Evolutionary conservation across 2,329 filamentous ascomycete species (phyloP), one percentile per base, ranked within the genome.

Genomic region (Colletotrichum caudatum): DNA sequence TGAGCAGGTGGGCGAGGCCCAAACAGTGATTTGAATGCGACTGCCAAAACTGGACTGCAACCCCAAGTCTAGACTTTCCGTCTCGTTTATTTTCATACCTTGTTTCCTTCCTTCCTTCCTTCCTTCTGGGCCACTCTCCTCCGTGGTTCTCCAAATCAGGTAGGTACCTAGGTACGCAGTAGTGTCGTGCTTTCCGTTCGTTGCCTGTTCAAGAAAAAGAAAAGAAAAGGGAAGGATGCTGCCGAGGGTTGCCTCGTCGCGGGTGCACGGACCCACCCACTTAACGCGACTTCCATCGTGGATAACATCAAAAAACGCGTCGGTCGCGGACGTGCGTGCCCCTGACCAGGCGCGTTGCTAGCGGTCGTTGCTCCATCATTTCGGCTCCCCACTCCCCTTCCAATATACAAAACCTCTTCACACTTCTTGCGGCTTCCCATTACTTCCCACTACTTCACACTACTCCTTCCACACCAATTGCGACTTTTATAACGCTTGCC

Each of bases 401-500:
- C 53, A 63, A 54, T 69, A 23, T 69, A 71, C 69, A 71, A 71
- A 71, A 69, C 65, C 69, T 71, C 59, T 60, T 67, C 68, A 50
- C 50, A 41, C 48, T 39, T 58, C 64, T n/a, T 68, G 59, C 51
- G 46, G 50, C 68, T 71, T 68, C 64, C 59, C 39, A 26, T n/a
- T 1, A 39, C 16, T 51, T 39, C n/a, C 26, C 39, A 18, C 48
- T 56, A 39, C 16, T 51, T 39, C 16, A 39, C 39, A 23, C 54
- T 53, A 59, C 54, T 56, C 50, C 29, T 54, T 60, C 66, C 44
- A 48, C 48, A 33, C 48, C 37, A 44, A 37, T 56, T 44, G 1
- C 71, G 56, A 71, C 56, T 48, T 59, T 37, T 1, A 3, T 1
- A 2, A 18, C 58, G 41, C 70, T 57, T 72, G 26, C 66, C 60